phyloP scores from a whole-genome alignment of 106 monocot genomes.

The Allium cepa region DNA sequence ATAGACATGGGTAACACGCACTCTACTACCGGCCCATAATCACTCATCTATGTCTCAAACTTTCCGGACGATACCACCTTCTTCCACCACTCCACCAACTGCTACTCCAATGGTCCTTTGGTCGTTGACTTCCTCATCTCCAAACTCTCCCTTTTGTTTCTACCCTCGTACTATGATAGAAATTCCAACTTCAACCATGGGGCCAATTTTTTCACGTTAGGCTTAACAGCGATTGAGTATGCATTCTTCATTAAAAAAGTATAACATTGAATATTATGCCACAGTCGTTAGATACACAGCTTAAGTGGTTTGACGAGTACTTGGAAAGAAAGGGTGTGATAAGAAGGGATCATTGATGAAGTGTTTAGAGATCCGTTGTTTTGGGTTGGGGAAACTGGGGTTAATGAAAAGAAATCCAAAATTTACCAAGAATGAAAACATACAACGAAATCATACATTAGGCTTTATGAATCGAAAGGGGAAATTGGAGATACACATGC shows the following conservation, averaged over 20 bases:
- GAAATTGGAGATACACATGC: too few species aligned
- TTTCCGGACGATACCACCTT: conserved; percentile 79
- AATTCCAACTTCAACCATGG: conserved; percentile 37
- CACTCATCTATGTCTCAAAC: conserved; percentile 57
- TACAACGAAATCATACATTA: too few species aligned
- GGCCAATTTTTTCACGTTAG: conserved; percentile 81
- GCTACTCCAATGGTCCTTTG: conserved; percentile 88
- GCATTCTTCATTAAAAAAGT: conserved; percentile 62
- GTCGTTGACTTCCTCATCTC: conserved; percentile 77
- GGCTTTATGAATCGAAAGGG: too few species aligned
- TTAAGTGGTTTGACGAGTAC: conserved; percentile 49
- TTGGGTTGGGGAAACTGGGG: conserved; percentile 91
- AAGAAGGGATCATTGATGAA: neutral
- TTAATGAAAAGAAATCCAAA: conserved; percentile 30
- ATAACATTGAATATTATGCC: conserved; percentile 53
- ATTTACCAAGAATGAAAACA: too few species aligned
- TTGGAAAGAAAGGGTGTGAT: conserved; percentile 13
- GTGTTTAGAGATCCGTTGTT: conserved; percentile 45
- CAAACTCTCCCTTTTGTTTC: conserved; percentile 51
- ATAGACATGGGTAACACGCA: conserved; percentile 88
- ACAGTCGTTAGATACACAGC: conserved; percentile 61
- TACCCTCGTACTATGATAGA: conserved; percentile 43
- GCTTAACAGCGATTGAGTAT: conserved; percentile 60
- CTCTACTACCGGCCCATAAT: conserved; percentile 41
- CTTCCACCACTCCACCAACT: conserved; percentile 76